Conservation (phyloP, 2,329 filamentous ascomycete genomes). For the Pseudogymnoascus sp. region DNA sequence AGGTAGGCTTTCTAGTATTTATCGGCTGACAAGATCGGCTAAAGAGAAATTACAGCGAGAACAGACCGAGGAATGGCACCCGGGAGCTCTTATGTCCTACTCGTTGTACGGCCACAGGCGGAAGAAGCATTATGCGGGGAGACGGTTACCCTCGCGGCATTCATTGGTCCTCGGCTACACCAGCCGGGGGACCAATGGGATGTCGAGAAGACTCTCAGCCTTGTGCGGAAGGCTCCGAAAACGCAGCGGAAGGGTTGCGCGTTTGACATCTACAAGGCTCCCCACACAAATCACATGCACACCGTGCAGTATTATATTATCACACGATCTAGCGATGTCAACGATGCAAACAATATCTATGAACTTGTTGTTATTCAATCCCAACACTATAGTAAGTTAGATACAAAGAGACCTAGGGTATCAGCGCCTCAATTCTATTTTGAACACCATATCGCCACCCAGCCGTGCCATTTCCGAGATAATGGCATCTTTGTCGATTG, state of each 20-base stretch:
- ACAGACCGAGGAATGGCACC: neutral
- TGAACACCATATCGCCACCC: constrained; percentile 58
- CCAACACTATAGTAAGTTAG: neutral
- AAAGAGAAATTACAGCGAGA: neutral
- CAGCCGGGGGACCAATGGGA: neutral
- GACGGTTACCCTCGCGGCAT: neutral
- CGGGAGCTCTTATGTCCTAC: neutral
- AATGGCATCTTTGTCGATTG: constrained; percentile 59
- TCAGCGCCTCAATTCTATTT: constrained; percentile 42
- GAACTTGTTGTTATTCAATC: constrained; percentile 6
- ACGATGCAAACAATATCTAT: neutral
- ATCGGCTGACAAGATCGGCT: neutral
- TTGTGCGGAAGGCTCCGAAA: constrained; percentile 3
- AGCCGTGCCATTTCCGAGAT: constrained; percentile 64
- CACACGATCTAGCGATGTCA: neutral
- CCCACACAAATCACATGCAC: neutral
- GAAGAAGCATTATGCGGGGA: constrained; percentile 3
- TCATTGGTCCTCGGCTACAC: neutral
- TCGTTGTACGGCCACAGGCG: neutral
- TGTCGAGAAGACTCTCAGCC: neutral
- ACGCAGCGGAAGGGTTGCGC: neutral
- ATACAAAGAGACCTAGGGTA: constrained; percentile 7
- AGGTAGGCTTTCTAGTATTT: neutral
- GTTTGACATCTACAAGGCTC: neutral
- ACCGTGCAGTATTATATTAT: no score